Evolutionary conservation across 192 early-diverging fungal species (phyloP).

Genomic region (Phycomyces blakesleeanus): DNA sequence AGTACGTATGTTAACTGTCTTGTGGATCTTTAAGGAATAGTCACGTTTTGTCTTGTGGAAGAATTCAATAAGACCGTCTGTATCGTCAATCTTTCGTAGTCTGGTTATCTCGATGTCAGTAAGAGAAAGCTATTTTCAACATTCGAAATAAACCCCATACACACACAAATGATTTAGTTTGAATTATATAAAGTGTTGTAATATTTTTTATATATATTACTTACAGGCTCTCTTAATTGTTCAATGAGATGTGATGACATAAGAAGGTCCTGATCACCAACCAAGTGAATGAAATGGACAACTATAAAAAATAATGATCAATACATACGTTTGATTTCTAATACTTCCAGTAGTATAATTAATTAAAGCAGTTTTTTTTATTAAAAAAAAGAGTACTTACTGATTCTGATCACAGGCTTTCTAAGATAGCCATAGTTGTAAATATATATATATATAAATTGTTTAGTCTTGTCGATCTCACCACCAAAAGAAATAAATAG

Average conservation of each 20-base stretch:
- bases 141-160: too few relatives aligned
- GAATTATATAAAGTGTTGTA: too few relatives aligned
- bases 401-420: not conserved
- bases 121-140: conserved; percentile 17
- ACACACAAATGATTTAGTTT: too few relatives aligned
- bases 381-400: not conserved
- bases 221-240: conserved; percentile 16
- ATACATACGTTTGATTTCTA: too few relatives aligned
- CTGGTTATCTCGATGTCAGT: conserved; percentile 6
- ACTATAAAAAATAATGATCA: conserved; percentile 19
- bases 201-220: not conserved
- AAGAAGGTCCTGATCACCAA: conserved; percentile 26
- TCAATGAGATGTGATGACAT: conserved; percentile 10
- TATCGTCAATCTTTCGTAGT: conserved; percentile 14
- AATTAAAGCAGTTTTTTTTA: not conserved
- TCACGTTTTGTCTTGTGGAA: conserved; percentile 23
- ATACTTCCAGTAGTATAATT: not conserved
- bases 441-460: not conserved
- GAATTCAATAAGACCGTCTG: conserved; percentile 31
- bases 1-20: conserved; percentile 17
- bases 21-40: conserved; percentile 33
- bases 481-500: too few relatives aligned
- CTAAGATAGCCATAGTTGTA: not conserved
- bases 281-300: conserved; percentile 29
- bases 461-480: too few relatives aligned